These are phyloP conservation scores for Raphidocelis subcapitata DNA, from an alignment of 139 green algal genomes.

Conservation along the genomic window DNA sequence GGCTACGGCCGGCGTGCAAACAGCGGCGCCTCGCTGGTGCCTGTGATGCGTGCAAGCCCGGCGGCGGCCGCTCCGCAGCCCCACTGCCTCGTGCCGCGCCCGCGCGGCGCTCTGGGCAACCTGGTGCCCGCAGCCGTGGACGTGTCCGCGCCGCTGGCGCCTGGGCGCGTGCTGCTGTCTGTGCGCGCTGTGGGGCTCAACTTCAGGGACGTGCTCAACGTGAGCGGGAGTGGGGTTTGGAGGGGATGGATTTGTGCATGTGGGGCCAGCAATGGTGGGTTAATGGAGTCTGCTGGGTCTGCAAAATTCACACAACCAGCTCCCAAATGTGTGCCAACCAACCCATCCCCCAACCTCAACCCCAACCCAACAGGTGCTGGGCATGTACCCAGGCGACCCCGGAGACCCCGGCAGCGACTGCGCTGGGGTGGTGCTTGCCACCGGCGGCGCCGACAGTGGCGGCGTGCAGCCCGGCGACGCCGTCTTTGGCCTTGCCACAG, in stretches of 20 bases:
- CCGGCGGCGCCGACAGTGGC: neutral
- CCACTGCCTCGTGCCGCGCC: constrained; percentile 41
- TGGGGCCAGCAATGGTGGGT: too few relatives aligned
- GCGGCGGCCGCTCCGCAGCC: neutral
- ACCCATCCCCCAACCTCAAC: constrained; percentile 12
- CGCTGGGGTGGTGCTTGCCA: constrained; percentile 48
- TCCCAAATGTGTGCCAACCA: constrained; percentile 62
- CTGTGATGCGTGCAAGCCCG: constrained; percentile 16
- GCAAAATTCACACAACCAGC: too few relatives aligned
- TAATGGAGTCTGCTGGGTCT: too few relatives aligned
- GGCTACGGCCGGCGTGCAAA: constrained; percentile 19
- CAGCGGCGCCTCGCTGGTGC: neutral
- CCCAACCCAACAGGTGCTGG: constrained; percentile 62
- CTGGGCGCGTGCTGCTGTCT: constrained; percentile 35
- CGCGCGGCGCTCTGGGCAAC: constrained; percentile 44
- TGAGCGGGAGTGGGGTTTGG: constrained; percentile 41
- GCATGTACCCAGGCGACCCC: constrained; percentile 90
- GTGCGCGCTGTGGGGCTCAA: constrained; percentile 70
- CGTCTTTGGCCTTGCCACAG: constrained; percentile 80
- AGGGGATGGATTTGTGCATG: constrained; percentile 49
- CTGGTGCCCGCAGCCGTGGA: constrained; percentile 40
- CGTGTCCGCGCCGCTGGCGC: constrained; percentile 9
- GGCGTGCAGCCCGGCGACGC: constrained; percentile 44
- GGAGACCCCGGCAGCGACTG: constrained; percentile 65
- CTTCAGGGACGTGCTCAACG: constrained; percentile 75